These are phyloP conservation scores for Talaromyces nanjingensis DNA, from an alignment of 495 filamentous ascomycete genomes.

Conservation along the genomic window DNA sequence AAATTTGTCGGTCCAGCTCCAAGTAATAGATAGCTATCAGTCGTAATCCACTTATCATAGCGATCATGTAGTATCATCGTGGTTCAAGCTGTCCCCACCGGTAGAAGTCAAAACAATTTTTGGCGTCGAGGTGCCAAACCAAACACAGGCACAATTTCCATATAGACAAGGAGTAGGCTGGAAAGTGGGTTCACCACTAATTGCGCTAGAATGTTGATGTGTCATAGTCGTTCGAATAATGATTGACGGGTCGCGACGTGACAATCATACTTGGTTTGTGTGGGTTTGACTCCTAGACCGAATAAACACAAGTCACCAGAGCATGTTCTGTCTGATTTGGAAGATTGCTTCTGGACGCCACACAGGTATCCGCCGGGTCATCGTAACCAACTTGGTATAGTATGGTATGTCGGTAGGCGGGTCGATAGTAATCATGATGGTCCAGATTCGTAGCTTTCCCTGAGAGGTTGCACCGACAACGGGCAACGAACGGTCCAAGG, in stretches of 20 bases:
- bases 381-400: slow-evolving; percentile 1
- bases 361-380: not conserved
- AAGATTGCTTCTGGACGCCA: slow-evolving; percentile 2
- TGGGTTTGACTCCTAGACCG: not conserved
- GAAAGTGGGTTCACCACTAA: not conserved
- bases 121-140: slow-evolving; percentile 19
- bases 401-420: not conserved
- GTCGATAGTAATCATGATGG: not conserved
- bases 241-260: not conserved
- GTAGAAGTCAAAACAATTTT: not conserved
- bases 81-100: not conserved
- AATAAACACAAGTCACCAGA: not conserved
- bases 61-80: not conserved
- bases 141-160: slow-evolving; percentile 26
- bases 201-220: not conserved
- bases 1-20: not conserved
- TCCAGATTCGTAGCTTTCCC: slow-evolving; percentile 1
- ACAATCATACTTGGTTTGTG: not conserved
- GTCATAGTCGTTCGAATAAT: not conserved
- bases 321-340: not conserved
- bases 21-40: no score
- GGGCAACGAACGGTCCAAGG: not conserved
- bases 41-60: not conserved
- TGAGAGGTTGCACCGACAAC: not conserved
- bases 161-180: slow-evolving; percentile 1